Evolutionary conservation across 768 basidiomycete genomes (phyloP), one percentile per base, ranked within the genome.

Genomic region (Hygrophoropsis aurantiaca): DNA sequence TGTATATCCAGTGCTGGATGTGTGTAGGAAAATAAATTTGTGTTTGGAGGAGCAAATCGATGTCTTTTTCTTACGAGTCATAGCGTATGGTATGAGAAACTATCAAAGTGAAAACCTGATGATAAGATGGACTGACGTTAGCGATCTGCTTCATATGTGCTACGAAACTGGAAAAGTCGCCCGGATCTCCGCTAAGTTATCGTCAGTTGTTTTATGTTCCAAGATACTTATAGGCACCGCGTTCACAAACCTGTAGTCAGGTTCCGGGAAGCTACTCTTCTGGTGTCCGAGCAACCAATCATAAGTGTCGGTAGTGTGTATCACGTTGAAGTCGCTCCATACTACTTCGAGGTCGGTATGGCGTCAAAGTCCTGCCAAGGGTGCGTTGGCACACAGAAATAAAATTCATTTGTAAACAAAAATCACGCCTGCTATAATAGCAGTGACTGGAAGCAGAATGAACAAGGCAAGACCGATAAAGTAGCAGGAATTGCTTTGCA

Each of bases 161-260:
- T 11, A 90, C 85, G 54, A 94, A 97, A n/a, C 87, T 90, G 32
- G 85, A 75, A 59, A 94, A 87, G 54, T 91, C 89, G n/a, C 90
- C 92, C 20, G 83, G 74, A 57, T 84, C 81, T 11, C 80, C 82
- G 48, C 77, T 73, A n/a, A n/a, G n/a, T n/a, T n/a, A n/a, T n/a
- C n/a, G n/a, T n/a, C n/a, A n/a, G n/a, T n/a, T n/a, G n/a, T n/a
- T n/a, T n/a, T n/a, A n/a, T n/a, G n/a, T n/a, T n/a, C n/a, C n/a
- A n/a, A n/a, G n/a, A n/a, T n/a, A n/a, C n/a, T n/a, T n/a, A n/a
- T n/a, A n/a, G n/a, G n/a, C n/a, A n/a, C n/a, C n/a, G n/a, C n/a
- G n/a, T n/a, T n/a, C n/a, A n/a, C n/a, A 30, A 46, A 78, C 76
- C 77, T 79, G 64, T 87, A 90, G 60, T 86, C 84, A 0, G 88